These are phyloP conservation scores for Zelonia costaricensis DNA, from an alignment of 208 protist genomes.

Conservation along the genomic window DNA sequence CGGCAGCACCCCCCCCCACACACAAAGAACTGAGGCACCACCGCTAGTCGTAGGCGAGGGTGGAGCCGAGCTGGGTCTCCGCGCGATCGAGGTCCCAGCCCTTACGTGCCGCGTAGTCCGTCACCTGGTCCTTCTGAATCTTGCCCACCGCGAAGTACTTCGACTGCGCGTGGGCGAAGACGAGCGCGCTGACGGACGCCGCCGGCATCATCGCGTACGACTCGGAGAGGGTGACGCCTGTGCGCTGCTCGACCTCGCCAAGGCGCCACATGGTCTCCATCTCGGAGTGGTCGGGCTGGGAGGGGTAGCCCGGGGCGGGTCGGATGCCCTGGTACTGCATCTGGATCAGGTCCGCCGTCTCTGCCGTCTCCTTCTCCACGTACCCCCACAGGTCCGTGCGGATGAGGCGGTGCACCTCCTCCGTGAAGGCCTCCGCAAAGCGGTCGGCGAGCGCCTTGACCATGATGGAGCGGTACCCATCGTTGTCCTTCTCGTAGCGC, in stretches of 20 bases:
- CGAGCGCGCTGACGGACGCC: constrained; percentile 93
- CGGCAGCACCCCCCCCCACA: background rate
- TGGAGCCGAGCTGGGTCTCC: constrained; percentile 44
- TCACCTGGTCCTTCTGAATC: constrained; percentile 94
- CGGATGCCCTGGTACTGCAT: constrained; percentile 96
- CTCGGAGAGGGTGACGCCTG: constrained; percentile 92
- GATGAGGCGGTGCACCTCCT: constrained; percentile 91
- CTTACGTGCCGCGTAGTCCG: constrained; percentile 87
- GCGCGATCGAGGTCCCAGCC: constrained; percentile 42
- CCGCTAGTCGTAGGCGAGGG: constrained; percentile 44
- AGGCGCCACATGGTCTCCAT: constrained; percentile 93
- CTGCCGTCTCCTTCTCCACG: constrained; percentile 71
- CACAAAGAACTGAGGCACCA: background rate
- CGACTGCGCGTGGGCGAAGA: constrained; percentile 91
- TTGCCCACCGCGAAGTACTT: constrained; percentile 98
- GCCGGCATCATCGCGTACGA: constrained; percentile 94
- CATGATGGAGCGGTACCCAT: constrained; percentile 96
- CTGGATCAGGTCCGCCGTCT: constrained; percentile 89
- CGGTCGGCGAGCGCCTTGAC: constrained; percentile 94
- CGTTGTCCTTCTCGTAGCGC: constrained; percentile 77
- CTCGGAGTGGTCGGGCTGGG: constrained; percentile 97
- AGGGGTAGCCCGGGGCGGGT: constrained; percentile 96
- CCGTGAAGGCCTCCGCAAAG: constrained; percentile 85
- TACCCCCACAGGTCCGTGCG: constrained; percentile 94
- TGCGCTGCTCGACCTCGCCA: constrained; percentile 47